Conservation (phyloP, 116 monocot species). For the Thalassia testudinum region DNA sequence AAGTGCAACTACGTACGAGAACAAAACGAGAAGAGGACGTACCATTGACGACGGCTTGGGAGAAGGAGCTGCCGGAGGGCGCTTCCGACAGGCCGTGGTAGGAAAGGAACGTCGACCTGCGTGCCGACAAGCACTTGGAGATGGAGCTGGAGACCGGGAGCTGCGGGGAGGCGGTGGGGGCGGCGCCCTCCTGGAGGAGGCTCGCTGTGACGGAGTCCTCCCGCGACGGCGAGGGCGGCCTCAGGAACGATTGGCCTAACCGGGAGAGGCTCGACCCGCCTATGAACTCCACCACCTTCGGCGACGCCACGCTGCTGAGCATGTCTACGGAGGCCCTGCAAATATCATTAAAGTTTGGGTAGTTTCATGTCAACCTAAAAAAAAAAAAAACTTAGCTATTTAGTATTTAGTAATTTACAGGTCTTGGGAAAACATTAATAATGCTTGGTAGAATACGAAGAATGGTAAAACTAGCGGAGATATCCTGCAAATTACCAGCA, state of each 20-base stretch:
- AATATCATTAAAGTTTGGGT: no score
- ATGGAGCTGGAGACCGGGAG: neutral
- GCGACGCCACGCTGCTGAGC: slow-evolving; percentile 22
- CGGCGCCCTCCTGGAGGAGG: neutral
- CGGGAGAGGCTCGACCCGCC: slow-evolving; percentile 8
- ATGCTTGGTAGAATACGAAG: no score
- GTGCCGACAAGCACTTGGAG: neutral
- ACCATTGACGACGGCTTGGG: slow-evolving; percentile 51
- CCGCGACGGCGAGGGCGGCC: neutral
- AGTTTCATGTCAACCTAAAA: no score
- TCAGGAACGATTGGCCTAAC: neutral
- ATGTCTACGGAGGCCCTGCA: slow-evolving; percentile 48
- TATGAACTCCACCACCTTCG: slow-evolving; percentile 7
- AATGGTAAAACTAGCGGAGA: no score
- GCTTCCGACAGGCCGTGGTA: slow-evolving; percentile 18
- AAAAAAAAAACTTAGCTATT: no score
- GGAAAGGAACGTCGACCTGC: slow-evolving; percentile 1
- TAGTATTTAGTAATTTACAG: no score
- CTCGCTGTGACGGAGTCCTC: neutral
- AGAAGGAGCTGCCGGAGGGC: slow-evolving; percentile 19
- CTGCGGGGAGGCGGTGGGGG: slow-evolving; percentile 3
- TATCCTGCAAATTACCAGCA: no score
- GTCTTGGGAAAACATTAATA: no score
- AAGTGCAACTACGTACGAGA: no score
- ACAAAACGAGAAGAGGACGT: neutral